These are phyloP conservation scores for Discostella stelligeroides DNA, from an alignment of 108 stramenopile genomes.

Conservation along the genomic window DNA sequence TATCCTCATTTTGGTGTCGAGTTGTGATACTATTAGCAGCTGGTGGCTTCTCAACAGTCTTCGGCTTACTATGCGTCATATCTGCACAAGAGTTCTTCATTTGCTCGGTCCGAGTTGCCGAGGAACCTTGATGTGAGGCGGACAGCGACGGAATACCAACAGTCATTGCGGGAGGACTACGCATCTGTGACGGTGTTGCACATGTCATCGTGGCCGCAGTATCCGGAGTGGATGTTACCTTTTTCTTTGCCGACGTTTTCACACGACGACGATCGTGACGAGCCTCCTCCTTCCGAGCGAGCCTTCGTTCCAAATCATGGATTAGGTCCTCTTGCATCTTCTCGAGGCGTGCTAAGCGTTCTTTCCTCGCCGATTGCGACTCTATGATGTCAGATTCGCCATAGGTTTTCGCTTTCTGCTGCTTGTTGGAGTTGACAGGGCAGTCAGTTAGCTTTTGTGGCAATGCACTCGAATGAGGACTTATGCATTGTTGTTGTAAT, in stretches of 20 bases:
- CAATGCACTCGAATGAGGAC: neutral
- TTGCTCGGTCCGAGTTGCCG: no score
- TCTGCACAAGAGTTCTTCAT: no score
- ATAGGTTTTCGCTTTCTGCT: neutral
- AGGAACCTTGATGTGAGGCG: neutral
- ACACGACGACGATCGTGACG: constrained; percentile 13
- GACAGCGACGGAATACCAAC: neutral
- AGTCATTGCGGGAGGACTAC: neutral
- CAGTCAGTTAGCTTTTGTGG: neutral
- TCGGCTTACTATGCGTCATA: no score
- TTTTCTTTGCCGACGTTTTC: neutral
- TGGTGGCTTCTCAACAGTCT: neutral
- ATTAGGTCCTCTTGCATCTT: constrained; percentile 46
- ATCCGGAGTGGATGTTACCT: neutral
- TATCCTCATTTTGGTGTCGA: neutral
- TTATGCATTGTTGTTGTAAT: neutral
- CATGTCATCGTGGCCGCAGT: neutral
- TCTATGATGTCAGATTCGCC: neutral
- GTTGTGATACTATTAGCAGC: neutral
- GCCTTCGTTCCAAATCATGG: constrained; percentile 34
- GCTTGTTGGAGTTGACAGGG: neutral
- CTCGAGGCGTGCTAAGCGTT: constrained; percentile 36
- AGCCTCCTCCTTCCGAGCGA: constrained; percentile 42
- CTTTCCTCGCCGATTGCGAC: constrained; percentile 22
- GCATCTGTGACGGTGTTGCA: neutral